Evolutionary conservation across 2,329 filamentous ascomycete species (phyloP), one percentile per base, ranked within the genome.

Genomic region (Colletotrichum paranaense): DNA sequence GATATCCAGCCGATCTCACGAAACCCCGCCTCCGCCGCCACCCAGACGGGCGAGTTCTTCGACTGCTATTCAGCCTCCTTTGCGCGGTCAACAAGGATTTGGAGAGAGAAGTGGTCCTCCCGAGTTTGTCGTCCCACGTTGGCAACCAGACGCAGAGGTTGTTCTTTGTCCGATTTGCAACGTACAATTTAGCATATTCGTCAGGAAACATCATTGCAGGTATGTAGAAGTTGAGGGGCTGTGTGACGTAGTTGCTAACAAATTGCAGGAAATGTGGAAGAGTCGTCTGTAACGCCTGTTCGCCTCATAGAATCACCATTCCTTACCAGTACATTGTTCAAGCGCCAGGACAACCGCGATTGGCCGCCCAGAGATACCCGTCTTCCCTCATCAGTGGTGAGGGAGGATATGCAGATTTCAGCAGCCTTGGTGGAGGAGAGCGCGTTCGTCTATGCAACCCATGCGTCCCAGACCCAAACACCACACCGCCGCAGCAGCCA

Each of bases 251-350:
- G 22, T 26, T 56, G 28, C 60, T 73, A 49, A 74, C 22, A 38
- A 28, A 42, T 53, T 16, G 5, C 60, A 93, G 92, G 77, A 98
- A 98, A 89, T 98, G 96, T 80, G 96, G 96, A 58, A 88, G 95
- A 74, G 95, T 98, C 9, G 96, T 98, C 28, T 98, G 96, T 82
- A 92, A 92, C 71, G 88, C 91, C 24, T 98, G 96, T 84, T 98
- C 96, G 3, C 96, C 96, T 4, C 96, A 98, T 82, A 91, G 95
- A 74, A 98, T 98, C 80, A 97, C 94, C 4, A 98, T 98, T 75
- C 96, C 96, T 1, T 90, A 95, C 76, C 94, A 97, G 80, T 98
- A 94, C 81, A 98, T 98, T 76, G 95, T 98, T 30, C 92, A 93
- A 60, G 93, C 94, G 3, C 93, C 93, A 1, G 87, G 84, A 7